These are phyloP conservation scores for Puya raimondii DNA, from an alignment of 176 grass and related monocot species.

Conservation along the genomic window DNA sequence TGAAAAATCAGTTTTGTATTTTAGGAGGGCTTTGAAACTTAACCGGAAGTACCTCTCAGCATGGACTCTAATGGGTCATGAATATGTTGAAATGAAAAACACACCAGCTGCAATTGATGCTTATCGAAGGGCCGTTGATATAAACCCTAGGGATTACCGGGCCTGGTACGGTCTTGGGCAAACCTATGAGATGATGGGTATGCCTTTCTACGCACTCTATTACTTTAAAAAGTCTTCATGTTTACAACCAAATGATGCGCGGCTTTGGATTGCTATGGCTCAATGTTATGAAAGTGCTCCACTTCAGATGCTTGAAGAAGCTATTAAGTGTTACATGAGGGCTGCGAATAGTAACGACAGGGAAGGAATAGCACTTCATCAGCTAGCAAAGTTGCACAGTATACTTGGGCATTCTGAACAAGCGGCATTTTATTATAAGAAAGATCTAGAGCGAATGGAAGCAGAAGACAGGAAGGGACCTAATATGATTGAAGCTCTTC, in stretches of 20 bases:
- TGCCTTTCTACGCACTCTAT: constrained; percentile 90
- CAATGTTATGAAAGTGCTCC: constrained; percentile 92
- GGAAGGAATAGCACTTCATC: constrained; percentile 88
- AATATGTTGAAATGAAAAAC: constrained; percentile 97
- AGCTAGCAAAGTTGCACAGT: constrained; percentile 65
- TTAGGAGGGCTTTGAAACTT: constrained; percentile 81
- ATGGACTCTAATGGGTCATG: constrained; percentile 99
- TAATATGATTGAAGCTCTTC: constrained; percentile 76
- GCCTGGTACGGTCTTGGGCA: constrained; percentile 99
- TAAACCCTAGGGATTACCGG: constrained; percentile 91
- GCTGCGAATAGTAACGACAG: constrained; percentile 72
- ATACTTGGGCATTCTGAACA: constrained; percentile 62
- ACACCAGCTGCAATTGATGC: constrained; percentile 95
- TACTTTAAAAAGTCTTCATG: constrained; percentile 82
- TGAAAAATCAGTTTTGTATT: constrained; percentile 89
- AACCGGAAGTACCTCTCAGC: constrained; percentile 94
- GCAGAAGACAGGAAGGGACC: constrained; percentile 80
- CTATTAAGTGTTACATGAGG: constrained; percentile 89
- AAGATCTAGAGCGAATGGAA: constrained; percentile 90
- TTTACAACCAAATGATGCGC: constrained; percentile 83
- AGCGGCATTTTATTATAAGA: constrained; percentile 85
- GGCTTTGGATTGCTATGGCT: constrained; percentile 98
- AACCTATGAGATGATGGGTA: constrained; percentile 98
- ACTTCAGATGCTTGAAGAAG: constrained; percentile 82
- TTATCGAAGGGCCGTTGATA: constrained; percentile 89